Percentiles rank a stretch among this genome's conserved stretches.
Conservation (phyloP, 1,139 yeast species). For the Meyerozyma carpophila region DNA sequence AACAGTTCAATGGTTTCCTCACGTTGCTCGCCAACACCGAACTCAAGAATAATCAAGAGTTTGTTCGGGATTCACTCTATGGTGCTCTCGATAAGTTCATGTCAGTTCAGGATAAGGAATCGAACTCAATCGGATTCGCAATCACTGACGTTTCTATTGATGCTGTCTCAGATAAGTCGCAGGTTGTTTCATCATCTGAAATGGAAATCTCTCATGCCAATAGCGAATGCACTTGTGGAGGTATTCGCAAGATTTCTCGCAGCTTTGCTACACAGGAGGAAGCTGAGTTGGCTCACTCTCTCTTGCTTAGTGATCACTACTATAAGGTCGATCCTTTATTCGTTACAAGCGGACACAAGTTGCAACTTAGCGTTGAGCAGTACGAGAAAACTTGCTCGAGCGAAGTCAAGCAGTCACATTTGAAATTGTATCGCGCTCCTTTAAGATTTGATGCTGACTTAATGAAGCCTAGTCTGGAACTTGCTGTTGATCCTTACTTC, state of each 20-base stretch:
- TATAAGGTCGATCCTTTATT: neutral
- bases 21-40: neutral
- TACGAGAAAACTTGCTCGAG: constrained; percentile 1
- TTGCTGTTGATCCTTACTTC: constrained; percentile 2
- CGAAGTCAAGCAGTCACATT: neutral
- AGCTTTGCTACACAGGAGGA: neutral
- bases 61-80: neutral
- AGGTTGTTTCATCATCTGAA: neutral
- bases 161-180: neutral
- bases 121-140: neutral
- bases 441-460: neutral
- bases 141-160: neutral
- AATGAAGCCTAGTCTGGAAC: neutral
- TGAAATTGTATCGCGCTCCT: constrained; percentile 1
- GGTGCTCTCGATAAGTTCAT: neutral
- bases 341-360: constrained; percentile 1
- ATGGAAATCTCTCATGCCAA: neutral
- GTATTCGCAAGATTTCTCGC: constrained; percentile 1
- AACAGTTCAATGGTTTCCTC: neutral
- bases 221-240: neutral
- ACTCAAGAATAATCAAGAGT: constrained; percentile 1
- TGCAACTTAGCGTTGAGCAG: constrained; percentile 1
- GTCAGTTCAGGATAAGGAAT: neutral
- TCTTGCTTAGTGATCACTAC: neutral
- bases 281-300: neutral